Evolutionary conservation across 495 filamentous ascomycete species (phyloP).

Genomic region (Apiosordaria backusii): DNA sequence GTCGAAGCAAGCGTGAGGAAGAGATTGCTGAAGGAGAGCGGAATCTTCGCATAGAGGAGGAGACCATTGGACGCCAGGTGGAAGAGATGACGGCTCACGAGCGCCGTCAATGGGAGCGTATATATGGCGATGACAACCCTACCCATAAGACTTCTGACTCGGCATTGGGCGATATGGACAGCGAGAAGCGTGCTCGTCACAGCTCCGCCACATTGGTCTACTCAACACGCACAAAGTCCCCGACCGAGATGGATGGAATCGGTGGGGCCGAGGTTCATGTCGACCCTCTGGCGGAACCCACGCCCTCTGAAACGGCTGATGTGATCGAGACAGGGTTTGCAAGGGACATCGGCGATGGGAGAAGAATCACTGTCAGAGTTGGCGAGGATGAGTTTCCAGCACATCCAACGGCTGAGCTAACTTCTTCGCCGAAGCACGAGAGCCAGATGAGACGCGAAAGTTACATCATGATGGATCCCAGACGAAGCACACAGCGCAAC

Average conservation of each 20-base stretch:
- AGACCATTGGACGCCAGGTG: slow-evolving; percentile 60
- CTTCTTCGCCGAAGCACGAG: not conserved
- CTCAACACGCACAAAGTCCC: slow-evolving; percentile 20
- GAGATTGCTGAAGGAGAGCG: slow-evolving; percentile 54
- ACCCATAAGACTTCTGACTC: slow-evolving; percentile 41
- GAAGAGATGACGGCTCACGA: slow-evolving; percentile 67
- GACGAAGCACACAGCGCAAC: slow-evolving; percentile 14
- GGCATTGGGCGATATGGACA: slow-evolving; percentile 50
- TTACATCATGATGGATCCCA: not conserved
- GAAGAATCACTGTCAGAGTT: slow-evolving; percentile 37
- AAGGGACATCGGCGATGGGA: slow-evolving; percentile 29
- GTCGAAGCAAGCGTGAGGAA: slow-evolving; percentile 58
- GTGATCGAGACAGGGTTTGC: slow-evolving; percentile 31
- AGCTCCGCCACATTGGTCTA: slow-evolving; percentile 31
- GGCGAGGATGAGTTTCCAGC: slow-evolving; percentile 35
- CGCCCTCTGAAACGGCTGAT: slow-evolving; percentile 28
- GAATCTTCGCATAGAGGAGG: slow-evolving; percentile 66
- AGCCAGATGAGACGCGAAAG: not conserved
- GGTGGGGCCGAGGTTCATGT: slow-evolving; percentile 32
- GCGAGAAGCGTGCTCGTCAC: slow-evolving; percentile 46
- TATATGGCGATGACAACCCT: slow-evolving; percentile 57
- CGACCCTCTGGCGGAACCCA: slow-evolving; percentile 25
- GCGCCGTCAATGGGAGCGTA: slow-evolving; percentile 72
- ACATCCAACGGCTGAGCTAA: slow-evolving; percentile 16
- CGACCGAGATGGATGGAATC: slow-evolving; percentile 25